These are phyloP conservation scores for Colletotrichum sp. DNA, from an alignment of 2,329 filamentous ascomycete genomes.

Conservation along the genomic window DNA sequence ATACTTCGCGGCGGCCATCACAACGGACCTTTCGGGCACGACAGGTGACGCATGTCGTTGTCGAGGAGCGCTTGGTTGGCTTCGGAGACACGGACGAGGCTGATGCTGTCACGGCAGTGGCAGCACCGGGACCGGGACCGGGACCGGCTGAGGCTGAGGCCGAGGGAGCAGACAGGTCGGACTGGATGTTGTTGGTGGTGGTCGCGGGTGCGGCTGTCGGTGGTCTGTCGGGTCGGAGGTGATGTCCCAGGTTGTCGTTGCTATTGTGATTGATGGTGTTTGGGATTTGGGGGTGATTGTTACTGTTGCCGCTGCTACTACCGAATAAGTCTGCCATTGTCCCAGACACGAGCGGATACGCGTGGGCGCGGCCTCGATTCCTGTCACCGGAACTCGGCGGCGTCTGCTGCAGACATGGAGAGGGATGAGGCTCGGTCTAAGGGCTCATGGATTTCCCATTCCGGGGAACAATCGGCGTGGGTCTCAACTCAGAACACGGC, in stretches of 20 bases:
- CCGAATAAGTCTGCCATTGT: conserved; percentile 18
- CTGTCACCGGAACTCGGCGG: conserved; percentile 16
- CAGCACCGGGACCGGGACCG: not conserved
- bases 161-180: not conserved
- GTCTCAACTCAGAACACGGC: not conserved
- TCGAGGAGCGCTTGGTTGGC: conserved; percentile 42
- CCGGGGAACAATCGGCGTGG: conserved; percentile 18
- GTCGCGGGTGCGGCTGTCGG: conserved; percentile 13
- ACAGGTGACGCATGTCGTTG: conserved; percentile 60
- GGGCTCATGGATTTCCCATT: conserved; percentile 16
- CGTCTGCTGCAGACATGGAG: conserved; percentile 8
- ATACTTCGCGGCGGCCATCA: conserved; percentile 57
- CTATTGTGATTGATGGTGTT: not conserved
- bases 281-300: not conserved
- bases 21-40: conserved; percentile 63
- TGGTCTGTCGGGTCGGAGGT: conserved; percentile 18
- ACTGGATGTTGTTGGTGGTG: not conserved
- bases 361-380: not conserved
- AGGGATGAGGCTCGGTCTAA: conserved; percentile 13
- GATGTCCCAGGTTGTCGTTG: conserved; percentile 15
- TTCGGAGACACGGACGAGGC: conserved; percentile 20
- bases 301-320: not conserved
- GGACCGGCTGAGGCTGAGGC: not conserved
- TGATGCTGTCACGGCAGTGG: conserved; percentile 15
- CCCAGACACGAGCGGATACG: not conserved